A percentile compares a stretch with the other conserved stretches of the same genome.
These are phyloP conservation scores for Hypoxylon perforatum DNA, from an alignment of 495 filamentous ascomycete genomes.

Conservation along the genomic window DNA sequence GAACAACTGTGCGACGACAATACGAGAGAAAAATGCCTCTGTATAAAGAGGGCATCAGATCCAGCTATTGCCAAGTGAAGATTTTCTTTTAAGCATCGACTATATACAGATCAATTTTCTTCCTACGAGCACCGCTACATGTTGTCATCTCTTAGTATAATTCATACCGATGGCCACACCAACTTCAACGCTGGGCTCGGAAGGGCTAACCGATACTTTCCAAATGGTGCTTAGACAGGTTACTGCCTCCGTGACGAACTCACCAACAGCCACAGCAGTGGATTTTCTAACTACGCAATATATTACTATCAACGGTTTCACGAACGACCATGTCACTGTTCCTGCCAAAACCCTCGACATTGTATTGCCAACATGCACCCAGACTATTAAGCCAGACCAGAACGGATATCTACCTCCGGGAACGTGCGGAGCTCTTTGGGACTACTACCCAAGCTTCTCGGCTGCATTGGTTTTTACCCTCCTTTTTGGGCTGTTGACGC, in stretches of 20 bases:
- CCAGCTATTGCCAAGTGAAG: too few species aligned
- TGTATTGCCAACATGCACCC: conserved; percentile 43
- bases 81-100: too few species aligned
- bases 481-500: conserved; percentile 52
- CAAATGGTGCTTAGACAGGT: conserved; percentile 13
- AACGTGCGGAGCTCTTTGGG: conserved; percentile 53
- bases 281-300: conserved; percentile 42
- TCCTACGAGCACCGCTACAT: too few species aligned
- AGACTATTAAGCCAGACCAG: conserved; percentile 48
- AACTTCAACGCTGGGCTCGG: background rate
- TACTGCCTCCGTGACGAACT: conserved; percentile 6
- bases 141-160: too few species aligned
- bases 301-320: conserved; percentile 38
- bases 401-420: conserved; percentile 54
- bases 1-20: too few species aligned
- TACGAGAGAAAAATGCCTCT: too few species aligned
- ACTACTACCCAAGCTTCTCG: conserved; percentile 49
- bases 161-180: conserved; percentile 10
- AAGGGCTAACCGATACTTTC: background rate
- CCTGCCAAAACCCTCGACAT: conserved; percentile 37
- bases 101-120: too few species aligned
- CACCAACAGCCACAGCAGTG: conserved; percentile 2
- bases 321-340: conserved; percentile 39
- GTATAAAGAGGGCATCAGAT: too few species aligned
- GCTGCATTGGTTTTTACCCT: conserved; percentile 46